Evolutionary conservation across 805 yeast species (phyloP), one percentile per base, ranked within the genome.

Genomic region (Spathaspora sp.): DNA sequence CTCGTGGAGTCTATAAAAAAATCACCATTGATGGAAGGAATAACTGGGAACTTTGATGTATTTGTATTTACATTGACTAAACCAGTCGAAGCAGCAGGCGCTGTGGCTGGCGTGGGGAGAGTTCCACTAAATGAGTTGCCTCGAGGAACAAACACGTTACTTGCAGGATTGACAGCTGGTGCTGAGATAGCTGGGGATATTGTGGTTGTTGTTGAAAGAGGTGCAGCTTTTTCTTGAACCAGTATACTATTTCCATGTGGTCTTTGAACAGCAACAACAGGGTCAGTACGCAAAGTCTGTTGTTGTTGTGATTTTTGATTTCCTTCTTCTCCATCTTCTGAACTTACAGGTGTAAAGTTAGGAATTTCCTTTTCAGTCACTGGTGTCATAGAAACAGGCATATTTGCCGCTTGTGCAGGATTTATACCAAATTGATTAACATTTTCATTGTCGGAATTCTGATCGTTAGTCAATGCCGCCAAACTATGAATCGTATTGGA

Each of bases 321-420:
- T 16, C 56, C 59, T 12, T 55, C 56, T 3, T 50, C 52, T 4
- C 49, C 52, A 11, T 53, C 51, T 16, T 49, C 50, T 9, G 31
- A 46, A 42, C 49, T 23, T 16, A 46, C 45, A 14, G 49, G 46
- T n/a, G 51, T 29, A 14, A 57, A 51, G 28, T 49, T 53, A 7
- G 51, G 46, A 23, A 55, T 53, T 28, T 73, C 76, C 50, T 66
- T 83, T 57, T 88, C 96, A 2, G 89, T 78, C 4, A 87, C 82
- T 1, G 94, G 96, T 0, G 96, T 88, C 94, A 88, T 87, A 0
- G 89, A 81, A 58, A 83, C 70, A 1, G 89, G 83, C 3, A 79
- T 64, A 50, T 70, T 67, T 7, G 77, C 71, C 2, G 79, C 74
- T 31, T 75, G 77, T 14, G 78, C 67, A 1, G 83, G 78, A 62